Conservation (phyloP, 2,329 filamentous ascomycete species). For the Rhynchosporium graminicola region DNA sequence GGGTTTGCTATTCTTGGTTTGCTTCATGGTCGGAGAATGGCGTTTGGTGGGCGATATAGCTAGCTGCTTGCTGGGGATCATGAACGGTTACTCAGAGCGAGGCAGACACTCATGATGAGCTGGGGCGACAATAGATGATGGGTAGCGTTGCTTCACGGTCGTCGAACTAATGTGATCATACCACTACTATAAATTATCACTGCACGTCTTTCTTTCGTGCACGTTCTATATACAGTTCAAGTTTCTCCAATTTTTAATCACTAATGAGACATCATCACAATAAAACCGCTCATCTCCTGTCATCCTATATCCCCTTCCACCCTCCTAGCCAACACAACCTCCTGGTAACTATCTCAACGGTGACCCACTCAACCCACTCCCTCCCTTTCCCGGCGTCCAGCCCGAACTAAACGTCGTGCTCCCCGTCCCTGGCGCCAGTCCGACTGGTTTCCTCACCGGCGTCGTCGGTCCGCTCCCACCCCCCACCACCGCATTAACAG, state of each 20-base stretch:
- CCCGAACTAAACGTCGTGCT: conserved; percentile 43
- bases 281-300: neutral
- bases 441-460: conserved; percentile 47
- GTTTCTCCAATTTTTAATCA: neutral
- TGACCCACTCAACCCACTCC: conserved; percentile 35
- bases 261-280: neutral
- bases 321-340: neutral
- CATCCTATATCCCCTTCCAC: neutral
- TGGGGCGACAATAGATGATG: conserved; percentile 1
- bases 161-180: conserved; percentile 6
- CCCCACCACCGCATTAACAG: neutral
- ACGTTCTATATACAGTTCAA: neutral
- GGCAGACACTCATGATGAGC: neutral
- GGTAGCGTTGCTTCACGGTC: neutral
- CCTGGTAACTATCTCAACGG: conserved; percentile 25
- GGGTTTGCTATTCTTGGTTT: neutral
- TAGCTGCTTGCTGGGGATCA: neutral
- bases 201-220: neutral
- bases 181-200: neutral
- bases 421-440: conserved; percentile 39
- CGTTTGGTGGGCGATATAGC: neutral
- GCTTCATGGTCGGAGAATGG: neutral
- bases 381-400: conserved; percentile 52
- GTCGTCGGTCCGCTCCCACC: conserved; percentile 46
- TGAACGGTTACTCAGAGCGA: neutral